Conservation (phyloP, 2,329 filamentous ascomycete species). For the Ophiostoma tasmaniense region DNA sequence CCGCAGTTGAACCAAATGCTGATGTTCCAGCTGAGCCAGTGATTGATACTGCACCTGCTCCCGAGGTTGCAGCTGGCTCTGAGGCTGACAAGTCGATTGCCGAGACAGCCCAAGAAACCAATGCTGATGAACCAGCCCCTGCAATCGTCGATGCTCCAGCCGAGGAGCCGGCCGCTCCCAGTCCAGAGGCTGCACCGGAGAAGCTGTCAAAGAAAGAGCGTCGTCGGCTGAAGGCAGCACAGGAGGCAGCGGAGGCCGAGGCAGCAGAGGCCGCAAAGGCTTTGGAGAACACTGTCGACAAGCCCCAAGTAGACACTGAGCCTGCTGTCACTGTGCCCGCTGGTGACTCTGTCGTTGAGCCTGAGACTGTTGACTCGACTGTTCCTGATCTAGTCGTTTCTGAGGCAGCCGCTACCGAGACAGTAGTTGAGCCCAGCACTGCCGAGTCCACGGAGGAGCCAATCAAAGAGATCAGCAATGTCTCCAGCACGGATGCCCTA, state of each 20-base stretch:
- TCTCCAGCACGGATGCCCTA: background rate
- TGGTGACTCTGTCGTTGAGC: background rate
- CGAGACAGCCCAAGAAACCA: background rate
- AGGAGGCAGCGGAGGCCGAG: background rate
- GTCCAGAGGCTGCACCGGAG: background rate
- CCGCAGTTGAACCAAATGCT: background rate
- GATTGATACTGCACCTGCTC: background rate
- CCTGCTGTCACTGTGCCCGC: background rate
- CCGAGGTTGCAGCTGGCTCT: background rate
- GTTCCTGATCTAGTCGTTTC: background rate
- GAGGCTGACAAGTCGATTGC: background rate
- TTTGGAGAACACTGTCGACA: background rate
- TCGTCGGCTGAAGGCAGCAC: background rate
- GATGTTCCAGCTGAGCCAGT: background rate
- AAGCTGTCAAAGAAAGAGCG: background rate
- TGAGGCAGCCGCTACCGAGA: background rate
- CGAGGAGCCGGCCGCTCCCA: background rate
- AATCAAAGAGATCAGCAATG: background rate
- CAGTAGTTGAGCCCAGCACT: background rate
- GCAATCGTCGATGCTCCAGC: background rate
- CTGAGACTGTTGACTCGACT: background rate
- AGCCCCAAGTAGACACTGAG: background rate
- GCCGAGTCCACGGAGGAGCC: background rate
- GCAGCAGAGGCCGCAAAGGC: background rate
- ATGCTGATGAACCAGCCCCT: background rate